Conservation (phyloP, 495 filamentous ascomycete species). For the Trichocladium antarcticum region DNA sequence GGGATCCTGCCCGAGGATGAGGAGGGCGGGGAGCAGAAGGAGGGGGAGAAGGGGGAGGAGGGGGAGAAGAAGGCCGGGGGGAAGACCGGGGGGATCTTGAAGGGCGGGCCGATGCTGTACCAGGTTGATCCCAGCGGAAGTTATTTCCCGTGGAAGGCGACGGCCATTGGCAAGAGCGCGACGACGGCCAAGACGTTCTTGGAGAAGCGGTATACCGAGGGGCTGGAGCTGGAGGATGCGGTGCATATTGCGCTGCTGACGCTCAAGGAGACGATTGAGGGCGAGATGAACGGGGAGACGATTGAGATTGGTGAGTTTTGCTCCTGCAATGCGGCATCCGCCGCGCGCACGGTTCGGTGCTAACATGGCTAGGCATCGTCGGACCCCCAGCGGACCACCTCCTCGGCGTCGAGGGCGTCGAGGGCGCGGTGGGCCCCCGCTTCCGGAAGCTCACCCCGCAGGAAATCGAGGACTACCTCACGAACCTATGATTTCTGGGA, state of each 20-base stretch:
- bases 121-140: slow-evolving; percentile 95
- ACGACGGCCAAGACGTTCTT: slow-evolving; percentile 97
- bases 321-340: neutral
- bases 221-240: slow-evolving; percentile 93
- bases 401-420: slow-evolving; percentile 85
- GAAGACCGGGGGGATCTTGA: slow-evolving; percentile 90
- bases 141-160: slow-evolving; percentile 99
- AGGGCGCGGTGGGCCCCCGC: slow-evolving; percentile 77
- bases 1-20: slow-evolving; percentile 71
- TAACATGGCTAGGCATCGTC: slow-evolving; percentile 59
- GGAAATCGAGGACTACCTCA: slow-evolving; percentile 98
- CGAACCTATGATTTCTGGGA: slow-evolving; percentile 60
- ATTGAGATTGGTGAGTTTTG: slow-evolving; percentile 80
- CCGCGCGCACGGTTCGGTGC: neutral
- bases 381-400: slow-evolving; percentile 87
- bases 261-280: slow-evolving; percentile 97
- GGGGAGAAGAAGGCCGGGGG: slow-evolving; percentile 57
- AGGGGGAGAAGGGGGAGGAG: slow-evolving; percentile 36
- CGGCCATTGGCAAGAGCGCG: slow-evolving; percentile 95
- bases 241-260: slow-evolving; percentile 97
- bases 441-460: slow-evolving; percentile 94
- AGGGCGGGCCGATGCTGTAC: slow-evolving; percentile 94
- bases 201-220: slow-evolving; percentile 97
- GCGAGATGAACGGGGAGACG: slow-evolving; percentile 98
- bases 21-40: slow-evolving; percentile 37